Conservation (phyloP, 2,329 filamentous ascomycete species). For the Claviceps africana region DNA sequence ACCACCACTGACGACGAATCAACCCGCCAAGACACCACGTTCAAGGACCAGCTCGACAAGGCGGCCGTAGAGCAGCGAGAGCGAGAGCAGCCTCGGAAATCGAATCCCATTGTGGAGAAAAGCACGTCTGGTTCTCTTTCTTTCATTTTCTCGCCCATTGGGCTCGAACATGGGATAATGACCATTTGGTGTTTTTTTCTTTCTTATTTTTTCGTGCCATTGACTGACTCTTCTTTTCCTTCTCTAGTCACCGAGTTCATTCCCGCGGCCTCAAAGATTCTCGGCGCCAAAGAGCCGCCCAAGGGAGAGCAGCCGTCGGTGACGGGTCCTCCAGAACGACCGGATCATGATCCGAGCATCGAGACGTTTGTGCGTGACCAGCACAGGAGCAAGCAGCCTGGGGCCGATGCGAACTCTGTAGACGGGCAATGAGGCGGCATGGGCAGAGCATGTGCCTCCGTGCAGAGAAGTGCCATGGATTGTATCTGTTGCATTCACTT, state of each 20-base stretch:
- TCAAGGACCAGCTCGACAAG: slow-evolving; percentile 31
- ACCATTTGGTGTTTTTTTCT: not conserved
- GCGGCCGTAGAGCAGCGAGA: slow-evolving; percentile 22
- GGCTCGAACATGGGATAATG: not conserved
- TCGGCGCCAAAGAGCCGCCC: slow-evolving; percentile 21
- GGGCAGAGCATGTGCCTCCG: no score
- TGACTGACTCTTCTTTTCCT: not conserved
- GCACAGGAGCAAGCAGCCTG: slow-evolving; percentile 28
- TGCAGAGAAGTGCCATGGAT: no score
- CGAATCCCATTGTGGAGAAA: slow-evolving; percentile 28
- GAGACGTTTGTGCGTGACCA: slow-evolving; percentile 40
- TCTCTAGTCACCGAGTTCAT: slow-evolving; percentile 28
- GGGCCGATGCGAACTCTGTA: slow-evolving; percentile 9
- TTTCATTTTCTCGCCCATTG: not conserved
- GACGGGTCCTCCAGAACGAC: slow-evolving; percentile 27
- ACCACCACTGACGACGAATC: slow-evolving; percentile 4
- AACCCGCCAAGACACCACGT: slow-evolving; percentile 14
- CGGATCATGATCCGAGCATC: slow-evolving; percentile 33
- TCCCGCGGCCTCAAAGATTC: slow-evolving; percentile 26
- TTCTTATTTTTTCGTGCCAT: not conserved
- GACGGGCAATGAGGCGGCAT: slow-evolving; percentile 8
- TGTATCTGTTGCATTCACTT: no score
- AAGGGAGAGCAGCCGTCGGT: slow-evolving; percentile 10
- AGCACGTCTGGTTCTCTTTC: slow-evolving; percentile 14
- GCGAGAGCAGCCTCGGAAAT: slow-evolving; percentile 12